Conservation (phyloP, 1,139 yeast species). For the Kodamaea fungicola region DNA sequence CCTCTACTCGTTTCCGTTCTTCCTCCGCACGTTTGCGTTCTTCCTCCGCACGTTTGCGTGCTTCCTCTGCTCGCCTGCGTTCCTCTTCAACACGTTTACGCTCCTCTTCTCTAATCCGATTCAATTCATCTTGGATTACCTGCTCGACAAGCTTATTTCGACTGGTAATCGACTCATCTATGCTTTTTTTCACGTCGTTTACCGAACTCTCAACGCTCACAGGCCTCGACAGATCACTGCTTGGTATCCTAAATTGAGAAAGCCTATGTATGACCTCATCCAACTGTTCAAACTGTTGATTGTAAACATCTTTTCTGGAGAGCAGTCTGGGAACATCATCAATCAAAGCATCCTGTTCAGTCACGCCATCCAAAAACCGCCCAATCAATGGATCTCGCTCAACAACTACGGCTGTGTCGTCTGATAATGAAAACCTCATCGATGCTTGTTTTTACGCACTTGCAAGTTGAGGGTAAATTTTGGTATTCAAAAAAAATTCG, state of each 20-base stretch:
- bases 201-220: background rate
- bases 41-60: slow-evolving; percentile 8
- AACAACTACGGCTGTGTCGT: slow-evolving; percentile 3
- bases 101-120: slow-evolving; percentile 5
- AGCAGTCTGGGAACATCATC: too few species aligned
- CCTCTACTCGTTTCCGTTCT: slow-evolving; percentile 8
- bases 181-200: slow-evolving; percentile 1
- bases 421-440: slow-evolving; percentile 9
- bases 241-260: too few species aligned
- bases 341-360: too few species aligned
- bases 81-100: slow-evolving; percentile 6
- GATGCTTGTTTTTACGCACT: slow-evolving; percentile 5
- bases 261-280: slow-evolving; percentile 1
- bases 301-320: background rate
- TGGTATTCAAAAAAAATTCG: background rate
- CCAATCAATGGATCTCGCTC: background rate
- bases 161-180: background rate
- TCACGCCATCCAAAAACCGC: too few species aligned
- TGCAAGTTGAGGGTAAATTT: slow-evolving; percentile 1
- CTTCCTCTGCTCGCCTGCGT: slow-evolving; percentile 7
- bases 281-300: slow-evolving; percentile 2
- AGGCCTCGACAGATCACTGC: background rate
- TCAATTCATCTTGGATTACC: slow-evolving; percentile 7
- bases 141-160: slow-evolving; percentile 5
- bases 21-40: slow-evolving; percentile 8